Percentiles rank a stretch among this genome's conserved stretches.
Conservation (phyloP, 2,329 filamentous ascomycete species). For the Paracoccidioides brasiliensis region DNA sequence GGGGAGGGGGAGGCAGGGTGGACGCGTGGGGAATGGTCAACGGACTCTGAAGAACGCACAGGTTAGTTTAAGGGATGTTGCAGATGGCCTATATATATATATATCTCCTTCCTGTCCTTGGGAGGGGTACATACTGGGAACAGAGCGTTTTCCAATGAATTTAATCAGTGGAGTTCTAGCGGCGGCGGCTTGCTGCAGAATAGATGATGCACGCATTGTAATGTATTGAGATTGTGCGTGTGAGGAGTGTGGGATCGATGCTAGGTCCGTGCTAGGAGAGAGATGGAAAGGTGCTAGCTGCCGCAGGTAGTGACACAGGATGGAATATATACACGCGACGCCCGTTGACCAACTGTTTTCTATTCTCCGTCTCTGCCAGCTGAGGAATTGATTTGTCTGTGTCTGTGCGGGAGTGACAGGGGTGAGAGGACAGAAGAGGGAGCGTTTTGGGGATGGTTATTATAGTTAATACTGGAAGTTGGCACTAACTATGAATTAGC, state of each 20-base stretch:
- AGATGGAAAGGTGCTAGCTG: conserved; percentile 6
- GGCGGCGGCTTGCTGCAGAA: conserved; percentile 26
- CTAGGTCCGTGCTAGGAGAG: not conserved
- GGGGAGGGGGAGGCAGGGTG: conserved; percentile 46
- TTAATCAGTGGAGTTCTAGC: conserved; percentile 37
- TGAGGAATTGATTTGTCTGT: not conserved
- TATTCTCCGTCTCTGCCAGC: conserved; percentile 4
- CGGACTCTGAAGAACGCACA: conserved; percentile 20
- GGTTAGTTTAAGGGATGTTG: not conserved
- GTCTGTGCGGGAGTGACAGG: not conserved
- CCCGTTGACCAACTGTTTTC: not conserved
- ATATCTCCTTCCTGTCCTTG: too few relatives aligned
- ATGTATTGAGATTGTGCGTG: conserved; percentile 5
- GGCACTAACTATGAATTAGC: not conserved
- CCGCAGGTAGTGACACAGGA: not conserved
- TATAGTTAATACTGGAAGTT: not conserved
- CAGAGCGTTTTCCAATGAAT: conserved; percentile 36
- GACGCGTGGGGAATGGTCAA: conserved; percentile 43
- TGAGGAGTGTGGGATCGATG: conserved; percentile 6
- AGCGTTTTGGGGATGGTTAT: not conserved
- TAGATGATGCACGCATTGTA: conserved; percentile 31
- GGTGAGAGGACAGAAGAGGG: conserved; percentile 7
- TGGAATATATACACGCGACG: conserved; percentile 1
- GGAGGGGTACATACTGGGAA: conserved; percentile 29
- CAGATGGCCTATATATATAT: too few relatives aligned